phyloP scores from a whole-genome alignment of 2,329 filamentous ascomycete genomes.

The Xylariales sp. region DNA sequence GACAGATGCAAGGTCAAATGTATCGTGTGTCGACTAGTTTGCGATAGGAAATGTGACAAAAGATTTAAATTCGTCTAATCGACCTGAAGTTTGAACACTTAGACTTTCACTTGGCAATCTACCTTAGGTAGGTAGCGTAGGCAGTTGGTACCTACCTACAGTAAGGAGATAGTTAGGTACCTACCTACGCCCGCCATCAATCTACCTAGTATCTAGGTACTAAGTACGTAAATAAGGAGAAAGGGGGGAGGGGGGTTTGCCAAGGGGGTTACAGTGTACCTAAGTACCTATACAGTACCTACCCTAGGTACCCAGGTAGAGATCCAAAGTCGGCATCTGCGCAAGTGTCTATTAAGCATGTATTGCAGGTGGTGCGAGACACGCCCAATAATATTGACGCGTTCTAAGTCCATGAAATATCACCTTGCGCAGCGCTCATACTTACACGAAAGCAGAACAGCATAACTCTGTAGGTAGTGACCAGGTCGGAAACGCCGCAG shows the following conservation, averaged over 20 bases:
- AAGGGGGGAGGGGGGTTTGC: constrained; percentile 4
- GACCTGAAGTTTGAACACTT: constrained; percentile 25
- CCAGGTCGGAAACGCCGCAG: neutral
- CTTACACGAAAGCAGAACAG: neutral
- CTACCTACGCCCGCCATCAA: neutral
- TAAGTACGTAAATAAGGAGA: neutral
- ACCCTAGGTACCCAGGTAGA: no score
- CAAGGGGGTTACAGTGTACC: neutral
- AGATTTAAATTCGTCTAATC: constrained; percentile 28
- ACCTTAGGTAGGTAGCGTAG: no score
- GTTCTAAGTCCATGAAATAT: constrained; percentile 13
- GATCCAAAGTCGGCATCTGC: no score
- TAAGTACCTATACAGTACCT: no score
- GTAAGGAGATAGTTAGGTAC: no score
- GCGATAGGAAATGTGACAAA: constrained; percentile 25
- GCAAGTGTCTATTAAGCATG: no score
- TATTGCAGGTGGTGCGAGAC: neutral
- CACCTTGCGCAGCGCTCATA: neutral
- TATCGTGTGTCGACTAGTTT: constrained; percentile 24
- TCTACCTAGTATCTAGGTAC: no score
- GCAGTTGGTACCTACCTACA: neutral
- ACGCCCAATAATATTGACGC: constrained; percentile 17
- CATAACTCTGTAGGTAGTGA: neutral
- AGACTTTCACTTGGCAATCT: constrained; percentile 19
- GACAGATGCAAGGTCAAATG: constrained; percentile 14